phyloP scores from a whole-genome alignment of 2,329 filamentous ascomycete genomes.

The Colletotrichum truncatum region DNA sequence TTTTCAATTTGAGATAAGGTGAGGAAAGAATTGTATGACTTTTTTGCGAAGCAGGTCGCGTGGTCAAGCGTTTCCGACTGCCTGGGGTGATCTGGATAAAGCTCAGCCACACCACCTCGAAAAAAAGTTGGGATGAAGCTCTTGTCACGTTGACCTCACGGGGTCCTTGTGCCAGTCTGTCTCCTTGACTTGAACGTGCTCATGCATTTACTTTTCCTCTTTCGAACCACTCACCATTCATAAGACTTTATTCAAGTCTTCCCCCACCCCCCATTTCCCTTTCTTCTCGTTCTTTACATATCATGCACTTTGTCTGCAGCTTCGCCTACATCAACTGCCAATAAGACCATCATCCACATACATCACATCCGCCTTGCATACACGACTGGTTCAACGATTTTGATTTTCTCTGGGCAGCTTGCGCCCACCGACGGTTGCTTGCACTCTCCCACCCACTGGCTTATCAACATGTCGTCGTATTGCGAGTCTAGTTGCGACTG shows the following conservation, averaged over 20 bases:
- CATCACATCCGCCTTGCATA: neutral
- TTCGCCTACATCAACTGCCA: neutral
- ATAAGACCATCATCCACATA: neutral
- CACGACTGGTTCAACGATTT: too few species aligned
- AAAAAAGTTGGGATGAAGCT: conserved; percentile 29
- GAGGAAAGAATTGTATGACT: neutral
- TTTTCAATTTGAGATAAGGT: neutral
- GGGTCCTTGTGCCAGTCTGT: conserved; percentile 26
- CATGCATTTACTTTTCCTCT: conserved; percentile 14
- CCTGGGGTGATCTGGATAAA: conserved; percentile 11
- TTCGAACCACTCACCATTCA: neutral
- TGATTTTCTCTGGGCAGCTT: too few species aligned
- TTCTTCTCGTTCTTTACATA: neutral
- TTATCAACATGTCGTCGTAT: neutral
- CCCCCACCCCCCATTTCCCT: neutral
- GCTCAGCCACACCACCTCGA: conserved; percentile 23
- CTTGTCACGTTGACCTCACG: conserved; percentile 22
- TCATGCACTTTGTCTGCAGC: neutral
- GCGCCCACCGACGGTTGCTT: too few species aligned
- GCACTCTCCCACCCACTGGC: neutral
- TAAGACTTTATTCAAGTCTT: neutral
- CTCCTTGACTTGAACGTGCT: conserved; percentile 21
- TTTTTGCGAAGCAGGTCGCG: neutral
- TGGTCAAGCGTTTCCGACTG: conserved; percentile 14
- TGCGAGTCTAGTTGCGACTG: conserved; percentile 2